Evolutionary conservation across 441 rosid species (phyloP), one percentile per base, ranked within the genome.

Genomic region (Bruguiera hainesii): DNA sequence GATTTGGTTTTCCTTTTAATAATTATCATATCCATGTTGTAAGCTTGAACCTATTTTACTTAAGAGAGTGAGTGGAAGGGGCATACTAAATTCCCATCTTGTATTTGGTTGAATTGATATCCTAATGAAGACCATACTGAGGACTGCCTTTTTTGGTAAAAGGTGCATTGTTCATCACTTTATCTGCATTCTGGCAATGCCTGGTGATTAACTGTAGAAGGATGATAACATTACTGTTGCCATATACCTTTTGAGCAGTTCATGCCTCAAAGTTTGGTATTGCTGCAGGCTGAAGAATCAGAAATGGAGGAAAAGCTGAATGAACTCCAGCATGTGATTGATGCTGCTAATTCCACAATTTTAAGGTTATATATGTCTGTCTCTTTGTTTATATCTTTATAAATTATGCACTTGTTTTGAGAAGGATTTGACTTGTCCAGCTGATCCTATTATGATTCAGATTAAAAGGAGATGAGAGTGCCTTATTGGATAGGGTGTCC

Each of bases 211-310:
- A 42, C 5, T 42, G 16, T 42, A 42, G 18, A 42, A 42, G 48
- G 48, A 42, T 42, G 48, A 42, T 16, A 42, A 13, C 48, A 42
- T 42, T 42, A 11, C 5, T 11, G 16, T 42, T 42, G 18, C 18
- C 18, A 42, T 42, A 42, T 3, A 13, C 4, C 48, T 42, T 42
- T 42, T 42, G 48, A 13, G 48, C 18, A 42, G 48, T 49, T 48
- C 56, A 18, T 61, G 16, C 23, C 28, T 20, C 30, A 13, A 28
- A 55, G 29, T 33, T 46, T 77, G 53, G 60, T 66, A 60, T 60
- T 75, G 48, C 63, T 67, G 46, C 82, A 96, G 98, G 89, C 87
- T 71, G 98, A 93, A 82, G 95, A 88, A 77, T 85, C 79, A 66
- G 95, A 89, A 85, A 81, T 87, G 35, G 91, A 89, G 79, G 95